These are phyloP conservation scores for Vitis hybrid DNA, from an alignment of 177 flowering plant genomes.

Conservation along the genomic window DNA sequence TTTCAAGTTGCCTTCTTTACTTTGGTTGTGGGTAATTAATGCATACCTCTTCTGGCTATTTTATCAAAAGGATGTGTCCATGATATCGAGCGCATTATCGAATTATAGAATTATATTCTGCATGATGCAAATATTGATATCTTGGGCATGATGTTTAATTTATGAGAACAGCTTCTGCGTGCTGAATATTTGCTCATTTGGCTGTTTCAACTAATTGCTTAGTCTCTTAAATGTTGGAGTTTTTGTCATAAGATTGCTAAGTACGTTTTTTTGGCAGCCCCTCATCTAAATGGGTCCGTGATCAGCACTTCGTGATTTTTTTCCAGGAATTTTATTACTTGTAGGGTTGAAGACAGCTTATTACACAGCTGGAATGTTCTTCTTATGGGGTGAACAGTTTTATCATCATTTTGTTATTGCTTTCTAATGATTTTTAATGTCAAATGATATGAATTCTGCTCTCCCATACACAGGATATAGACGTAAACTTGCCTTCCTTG, in stretches of 20 bases:
- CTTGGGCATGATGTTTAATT: neutral
- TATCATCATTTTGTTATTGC: neutral
- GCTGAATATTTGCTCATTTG: neutral
- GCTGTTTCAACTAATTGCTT: too few relatives aligned
- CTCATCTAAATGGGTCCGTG: too few relatives aligned
- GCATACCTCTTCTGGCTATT: conserved; percentile 2
- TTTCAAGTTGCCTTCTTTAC: neutral
- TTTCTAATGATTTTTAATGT: neutral
- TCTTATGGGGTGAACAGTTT: neutral
- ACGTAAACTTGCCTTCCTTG: conserved; percentile 58
- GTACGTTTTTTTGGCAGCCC: neutral
- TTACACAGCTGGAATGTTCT: too few relatives aligned
- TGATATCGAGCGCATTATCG: conserved; percentile 78
- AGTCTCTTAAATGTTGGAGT: neutral
- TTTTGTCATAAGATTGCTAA: neutral
- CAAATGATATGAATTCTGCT: too few relatives aligned
- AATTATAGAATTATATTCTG: neutral
- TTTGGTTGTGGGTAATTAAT: neutral
- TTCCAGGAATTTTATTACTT: neutral
- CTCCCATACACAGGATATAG: conserved; percentile 26
- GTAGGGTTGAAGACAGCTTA: neutral
- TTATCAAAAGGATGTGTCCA: conserved; percentile 66
- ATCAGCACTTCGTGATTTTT: neutral
- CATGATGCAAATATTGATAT: neutral
- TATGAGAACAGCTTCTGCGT: neutral